Evolutionary conservation across 164 flowering plant genomes (phyloP).

Genomic region (Umbellularia californica): DNA sequence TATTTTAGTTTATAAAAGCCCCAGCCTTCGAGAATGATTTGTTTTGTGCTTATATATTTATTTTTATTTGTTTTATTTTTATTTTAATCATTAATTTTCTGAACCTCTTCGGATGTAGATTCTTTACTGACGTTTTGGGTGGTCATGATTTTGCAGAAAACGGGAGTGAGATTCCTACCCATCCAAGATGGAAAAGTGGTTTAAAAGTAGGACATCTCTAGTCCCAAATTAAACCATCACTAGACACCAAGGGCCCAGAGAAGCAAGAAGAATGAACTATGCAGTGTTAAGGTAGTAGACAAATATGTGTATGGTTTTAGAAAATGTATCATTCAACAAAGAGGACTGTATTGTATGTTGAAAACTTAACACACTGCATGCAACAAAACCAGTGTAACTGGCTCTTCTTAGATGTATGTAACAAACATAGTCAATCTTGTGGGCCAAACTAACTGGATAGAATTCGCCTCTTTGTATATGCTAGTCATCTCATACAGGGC

Average conservation of each 20-base stretch:
- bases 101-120: not conserved
- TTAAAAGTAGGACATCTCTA: not conserved
- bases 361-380: too few species aligned
- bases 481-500: too few species aligned
- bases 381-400: too few species aligned
- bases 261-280: not conserved
- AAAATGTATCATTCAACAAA: not conserved
- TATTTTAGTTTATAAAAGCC: too few species aligned
- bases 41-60: not conserved
- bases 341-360: not conserved
- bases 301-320: not conserved
- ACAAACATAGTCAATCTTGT: too few species aligned
- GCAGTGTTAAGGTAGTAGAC: not conserved
- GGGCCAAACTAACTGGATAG: too few species aligned
- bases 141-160: constrained; percentile 4
- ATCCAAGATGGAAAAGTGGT: not conserved
- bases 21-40: not conserved
- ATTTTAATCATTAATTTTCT: not conserved
- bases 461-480: too few species aligned
- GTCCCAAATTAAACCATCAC: not conserved
- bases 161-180: constrained; percentile 4
- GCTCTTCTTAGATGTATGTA: too few species aligned
- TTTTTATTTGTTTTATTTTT: not conserved
- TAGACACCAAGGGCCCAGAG: not conserved
- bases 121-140: not conserved